These are phyloP conservation scores for Aspergillus homomorphus DNA, from an alignment of 495 filamentous ascomycete species.

Conservation along the genomic window DNA sequence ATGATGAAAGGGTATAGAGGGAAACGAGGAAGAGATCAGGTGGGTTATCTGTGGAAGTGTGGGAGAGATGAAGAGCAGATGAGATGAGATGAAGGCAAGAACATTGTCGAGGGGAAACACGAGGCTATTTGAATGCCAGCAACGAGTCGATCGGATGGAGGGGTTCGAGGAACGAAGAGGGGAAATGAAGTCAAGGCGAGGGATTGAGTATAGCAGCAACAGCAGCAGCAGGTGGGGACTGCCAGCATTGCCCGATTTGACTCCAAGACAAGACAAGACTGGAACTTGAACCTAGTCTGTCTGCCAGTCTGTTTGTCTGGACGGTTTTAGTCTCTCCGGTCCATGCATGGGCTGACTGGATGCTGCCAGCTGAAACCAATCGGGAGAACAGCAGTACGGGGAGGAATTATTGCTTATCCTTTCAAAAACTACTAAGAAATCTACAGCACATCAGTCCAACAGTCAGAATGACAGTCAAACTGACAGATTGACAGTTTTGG, in stretches of 20 bases:
- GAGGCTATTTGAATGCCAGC: slow-evolving; percentile 12
- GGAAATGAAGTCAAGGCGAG: not conserved
- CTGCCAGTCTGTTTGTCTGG: not conserved
- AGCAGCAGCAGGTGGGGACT: not conserved
- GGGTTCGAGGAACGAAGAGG: not conserved
- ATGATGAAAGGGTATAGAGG: not conserved
- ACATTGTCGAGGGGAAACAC: not conserved
- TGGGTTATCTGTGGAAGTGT: not conserved
- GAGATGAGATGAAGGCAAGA: slow-evolving; percentile 11
- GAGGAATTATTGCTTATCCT: not conserved
- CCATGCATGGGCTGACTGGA: not conserved
- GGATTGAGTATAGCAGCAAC: not conserved
- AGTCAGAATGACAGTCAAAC: not conserved
- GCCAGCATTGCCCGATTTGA: not conserved
- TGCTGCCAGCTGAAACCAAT: not conserved
- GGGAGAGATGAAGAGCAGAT: not conserved
- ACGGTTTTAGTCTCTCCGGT: not conserved
- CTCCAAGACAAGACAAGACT: not conserved
- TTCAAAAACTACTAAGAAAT: not conserved
- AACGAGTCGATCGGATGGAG: not conserved
- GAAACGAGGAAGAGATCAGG: not conserved
- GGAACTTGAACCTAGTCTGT: too few species aligned
- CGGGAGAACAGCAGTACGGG: too few species aligned
- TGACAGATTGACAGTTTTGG: not conserved
- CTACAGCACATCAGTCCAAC: not conserved